A percentile compares a stretch with the other conserved stretches of the same genome.
Conservation (phyloP, 306 rosid species). For the Albizia julibrissin region DNA sequence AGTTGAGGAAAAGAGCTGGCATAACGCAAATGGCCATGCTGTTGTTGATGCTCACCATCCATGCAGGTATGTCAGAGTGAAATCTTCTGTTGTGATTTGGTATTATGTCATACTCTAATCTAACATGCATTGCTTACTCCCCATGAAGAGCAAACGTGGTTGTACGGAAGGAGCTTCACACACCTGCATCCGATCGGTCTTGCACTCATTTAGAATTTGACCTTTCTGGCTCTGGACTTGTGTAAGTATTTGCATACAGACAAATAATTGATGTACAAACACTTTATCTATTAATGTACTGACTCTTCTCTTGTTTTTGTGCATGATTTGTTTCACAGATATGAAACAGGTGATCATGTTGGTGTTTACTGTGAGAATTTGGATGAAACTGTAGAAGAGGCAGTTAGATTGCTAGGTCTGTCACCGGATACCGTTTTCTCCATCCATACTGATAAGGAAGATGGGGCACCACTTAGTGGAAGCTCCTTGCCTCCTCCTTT, state of each 20-base stretch:
- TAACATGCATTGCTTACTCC: conserved; percentile 44
- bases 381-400: conserved; percentile 81
- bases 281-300: conserved; percentile 3
- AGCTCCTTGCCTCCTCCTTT: conserved; percentile 79
- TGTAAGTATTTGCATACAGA: conserved; percentile 54
- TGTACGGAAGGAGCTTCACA: conserved; percentile 89
- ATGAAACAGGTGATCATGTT: conserved; percentile 98
- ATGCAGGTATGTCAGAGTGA: conserved; percentile 60
- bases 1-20: conserved; percentile 65
- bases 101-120: conserved; percentile 20
- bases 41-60: conserved; percentile 96
- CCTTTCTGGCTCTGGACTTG: conserved; percentile 73
- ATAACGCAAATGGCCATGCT: conserved; percentile 81
- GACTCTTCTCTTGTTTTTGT: conserved; percentile 23
- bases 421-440: conserved; percentile 90
- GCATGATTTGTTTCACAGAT: conserved; percentile 53
- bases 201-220: conserved; percentile 97
- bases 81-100: conserved; percentile 13
- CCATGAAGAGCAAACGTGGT: conserved; percentile 85
- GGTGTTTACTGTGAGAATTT: conserved; percentile 95
- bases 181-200: conserved; percentile 84
- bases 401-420: conserved; percentile 63
- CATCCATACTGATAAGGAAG: conserved; percentile 73
- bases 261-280: conserved; percentile 8
- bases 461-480: conserved; percentile 84